Base-by-base conservation (phyloP, 2,329 filamentous ascomycete species). In the Claviceps quebecensis region DNA sequence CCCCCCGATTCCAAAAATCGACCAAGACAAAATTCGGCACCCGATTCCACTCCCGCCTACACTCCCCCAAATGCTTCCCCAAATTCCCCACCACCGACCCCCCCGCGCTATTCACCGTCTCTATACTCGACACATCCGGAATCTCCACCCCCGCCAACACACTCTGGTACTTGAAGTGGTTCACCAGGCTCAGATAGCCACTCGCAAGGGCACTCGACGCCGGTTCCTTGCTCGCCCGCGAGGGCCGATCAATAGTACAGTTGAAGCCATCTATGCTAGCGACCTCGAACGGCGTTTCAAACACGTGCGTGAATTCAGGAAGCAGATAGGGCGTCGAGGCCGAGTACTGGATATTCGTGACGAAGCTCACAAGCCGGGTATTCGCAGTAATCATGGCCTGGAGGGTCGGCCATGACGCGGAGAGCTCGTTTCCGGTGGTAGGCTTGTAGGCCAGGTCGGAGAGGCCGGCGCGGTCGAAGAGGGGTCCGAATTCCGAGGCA, bases 1-100 rank as follows among this genome's bases (percentile, higher is more conserved):
- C 80, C 0, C 83, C 86, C 53, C 81, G 73, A 63, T 87, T 83
- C 65, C 83, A 89, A 65, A 88, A 91, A 66, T 94, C 87, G 1
- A 91, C 85, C 9, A 93, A 73, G 19, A 87, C 74, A 59, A 87
- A 90, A 3, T 74, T 81, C n/a, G 87, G 85, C 48, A 74, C 70
- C 29, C 69, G 66, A n/a, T 75, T 74, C 71, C 83, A 91, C 54
- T 78, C 67, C 2, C 58, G 61, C 49, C 69, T 67, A 63, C 80
- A 90, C 52, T 63, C 64, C 44, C 68, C 63, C 37, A 78, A 77
- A 26, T 81, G 75, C 47, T 64, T 63, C 44, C 78, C 78, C 43
- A 81, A 60, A 49, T 71, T 69, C 7, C 85, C 85, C 0, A 63
- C 64, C 2, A 65, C 61, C 2, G 68, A 69, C 3, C 76, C 80